A percentile compares a stretch with the other conserved stretches of the same genome.
Evolutionary conservation across 1,284 basidiomycete genomes (phyloP).

Genomic region (Papiliotrema flavescens): DNA sequence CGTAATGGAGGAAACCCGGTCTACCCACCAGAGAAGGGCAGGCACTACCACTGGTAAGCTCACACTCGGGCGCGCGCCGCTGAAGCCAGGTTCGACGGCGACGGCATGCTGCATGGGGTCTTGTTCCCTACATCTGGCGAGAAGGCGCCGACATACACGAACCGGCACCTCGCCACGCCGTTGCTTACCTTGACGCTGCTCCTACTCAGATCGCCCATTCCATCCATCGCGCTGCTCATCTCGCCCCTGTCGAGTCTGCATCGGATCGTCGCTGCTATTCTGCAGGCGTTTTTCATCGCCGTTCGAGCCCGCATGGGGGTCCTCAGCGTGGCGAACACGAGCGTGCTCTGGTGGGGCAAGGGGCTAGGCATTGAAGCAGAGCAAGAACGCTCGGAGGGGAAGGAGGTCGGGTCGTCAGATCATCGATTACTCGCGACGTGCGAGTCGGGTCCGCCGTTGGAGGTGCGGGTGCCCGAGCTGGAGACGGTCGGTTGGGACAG

Average conservation of each 20-base stretch:
- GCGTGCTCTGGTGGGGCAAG: conserved; percentile 47
- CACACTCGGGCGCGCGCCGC: too few relatives aligned
- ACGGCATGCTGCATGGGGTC: conserved; percentile 54
- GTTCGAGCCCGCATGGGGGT: conserved; percentile 38
- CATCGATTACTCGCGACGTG: conserved; percentile 52
- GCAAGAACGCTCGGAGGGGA: conserved; percentile 1
- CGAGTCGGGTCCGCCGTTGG: conserved; percentile 52
- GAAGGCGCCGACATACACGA: conserved; percentile 23
- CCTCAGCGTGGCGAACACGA: conserved; percentile 53
- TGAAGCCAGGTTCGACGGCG: conserved; percentile 46
- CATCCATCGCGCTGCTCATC: conserved; percentile 53
- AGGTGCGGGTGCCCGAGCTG: conserved; percentile 51
- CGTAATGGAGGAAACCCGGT: conserved; percentile 54
- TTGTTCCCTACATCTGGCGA: conserved; percentile 38
- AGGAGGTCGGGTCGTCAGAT: conserved; percentile 6
- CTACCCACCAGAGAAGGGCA: conserved; percentile 42
- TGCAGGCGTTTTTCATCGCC: conserved; percentile 47
- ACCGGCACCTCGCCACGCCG: conserved; percentile 38
- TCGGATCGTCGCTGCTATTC: conserved; percentile 45
- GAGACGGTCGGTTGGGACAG: conserved; percentile 52
- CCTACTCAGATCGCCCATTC: conserved; percentile 46
- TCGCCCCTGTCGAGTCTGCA: conserved; percentile 48
- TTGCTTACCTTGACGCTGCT: conserved; percentile 31
- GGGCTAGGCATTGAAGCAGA: conserved; percentile 17
- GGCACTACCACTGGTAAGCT: conserved; percentile 41